phyloP scores from a whole-genome alignment of 495 filamentous ascomycete species.

The Aspergillus ostianus region DNA sequence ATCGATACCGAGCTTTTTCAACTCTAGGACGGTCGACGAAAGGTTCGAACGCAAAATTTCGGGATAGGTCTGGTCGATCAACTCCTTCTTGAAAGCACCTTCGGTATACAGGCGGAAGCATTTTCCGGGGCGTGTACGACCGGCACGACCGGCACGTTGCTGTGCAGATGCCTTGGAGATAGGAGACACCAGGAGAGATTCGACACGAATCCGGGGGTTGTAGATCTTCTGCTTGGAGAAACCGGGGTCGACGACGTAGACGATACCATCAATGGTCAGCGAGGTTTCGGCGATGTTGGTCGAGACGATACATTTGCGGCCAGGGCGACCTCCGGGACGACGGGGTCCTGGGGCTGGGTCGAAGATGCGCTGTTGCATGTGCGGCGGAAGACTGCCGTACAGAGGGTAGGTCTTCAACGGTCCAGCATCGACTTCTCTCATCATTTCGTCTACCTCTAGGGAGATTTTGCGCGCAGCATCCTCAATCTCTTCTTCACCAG shows the following conservation, averaged over 20 bases:
- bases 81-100: slow-evolving; percentile 93
- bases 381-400: slow-evolving; percentile 88
- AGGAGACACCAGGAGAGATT: slow-evolving; percentile 91
- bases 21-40: slow-evolving; percentile 87
- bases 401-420: slow-evolving; percentile 89
- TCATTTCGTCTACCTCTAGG: slow-evolving; percentile 87
- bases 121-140: slow-evolving; percentile 95
- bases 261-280: slow-evolving; percentile 97
- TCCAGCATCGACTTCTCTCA: slow-evolving; percentile 84
- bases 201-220: slow-evolving; percentile 93
- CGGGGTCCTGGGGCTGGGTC: slow-evolving; percentile 75
- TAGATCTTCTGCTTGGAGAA: slow-evolving; percentile 99
- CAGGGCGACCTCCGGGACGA: slow-evolving; percentile 74
- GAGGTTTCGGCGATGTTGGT: slow-evolving; percentile 99
- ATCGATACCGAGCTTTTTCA: slow-evolving; percentile 95
- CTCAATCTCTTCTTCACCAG: slow-evolving; percentile 98
- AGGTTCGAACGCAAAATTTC: slow-evolving; percentile 95
- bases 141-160: slow-evolving; percentile 96
- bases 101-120: slow-evolving; percentile 98
- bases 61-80: slow-evolving; percentile 94
- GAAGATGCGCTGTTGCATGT: slow-evolving; percentile 94
- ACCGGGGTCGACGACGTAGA: slow-evolving; percentile 97
- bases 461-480: slow-evolving; percentile 89
- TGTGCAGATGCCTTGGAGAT: slow-evolving; percentile 99
- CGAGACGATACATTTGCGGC: slow-evolving; percentile 91